Evolutionary conservation across 2,329 filamentous ascomycete genomes (phyloP), one percentile per base, ranked within the genome.

Genomic region (Neonectria neomacrospora): DNA sequence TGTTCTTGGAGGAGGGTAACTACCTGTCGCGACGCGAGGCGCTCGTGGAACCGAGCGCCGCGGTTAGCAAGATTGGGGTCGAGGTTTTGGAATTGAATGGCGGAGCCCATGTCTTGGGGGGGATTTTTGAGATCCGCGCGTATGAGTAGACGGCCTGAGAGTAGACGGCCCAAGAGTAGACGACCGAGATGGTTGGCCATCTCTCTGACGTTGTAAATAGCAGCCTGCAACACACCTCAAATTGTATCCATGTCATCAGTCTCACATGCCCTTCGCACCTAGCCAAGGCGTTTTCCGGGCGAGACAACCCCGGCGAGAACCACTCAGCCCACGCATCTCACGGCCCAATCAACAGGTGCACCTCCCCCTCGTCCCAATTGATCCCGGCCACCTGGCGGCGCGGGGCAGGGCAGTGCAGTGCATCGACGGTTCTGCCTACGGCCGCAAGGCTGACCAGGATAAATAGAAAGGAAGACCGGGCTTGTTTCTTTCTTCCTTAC

Each of bases 51-150:
- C 42, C 56, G 2, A n/a, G 37, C 1, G 41, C 51, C 1, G 22
- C 30, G 18, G 65, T 63, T 2, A 61, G 47, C 1, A 61, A 52
- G 32, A 54, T 71, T 22, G 69, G 63, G 16, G 56, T 73, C 4
- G 70, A 73, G 61, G 67, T 73, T 12, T 42, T 71, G 2, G 68
- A 64, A 42, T 47, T 73, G n/a, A 66, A 73, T 22, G 68, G 68
- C 16, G 65, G 70, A 14, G 54, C 63, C 42, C 58, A 70, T 55
- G 60, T 73, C 3, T 61, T 48, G n/a, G 69, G 71, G 1, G 67
- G 70, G 3, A 69, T 72, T 16, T 72, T 71, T 37, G 70, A 72
- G 41, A 59, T 72, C 52, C 60, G 67, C 14, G 68, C 65, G 7
- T 71, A 72, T n/a, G 65, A 66, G 39, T 70, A 66, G 23, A 26